These are phyloP conservation scores for Fusarium chaquense DNA, from an alignment of 2,329 filamentous ascomycete species.

Conservation along the genomic window DNA sequence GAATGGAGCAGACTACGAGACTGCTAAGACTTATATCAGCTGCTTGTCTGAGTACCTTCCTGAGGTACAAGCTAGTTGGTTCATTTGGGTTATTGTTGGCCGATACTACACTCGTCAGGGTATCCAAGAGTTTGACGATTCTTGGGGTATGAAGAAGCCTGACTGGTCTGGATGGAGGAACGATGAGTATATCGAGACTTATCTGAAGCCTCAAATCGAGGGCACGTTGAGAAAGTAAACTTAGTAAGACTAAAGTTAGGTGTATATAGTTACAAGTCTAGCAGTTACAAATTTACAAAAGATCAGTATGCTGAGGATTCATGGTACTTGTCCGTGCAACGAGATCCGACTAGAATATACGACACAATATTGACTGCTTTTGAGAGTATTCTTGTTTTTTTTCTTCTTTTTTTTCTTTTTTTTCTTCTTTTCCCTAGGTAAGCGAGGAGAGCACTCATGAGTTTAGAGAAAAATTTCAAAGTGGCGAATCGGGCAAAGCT, in stretches of 20 bases:
- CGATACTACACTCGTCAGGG: constrained; percentile 69
- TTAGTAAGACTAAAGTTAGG: fast-evolving
- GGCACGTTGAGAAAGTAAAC: constrained; percentile 6
- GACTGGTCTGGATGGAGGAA: constrained; percentile 66
- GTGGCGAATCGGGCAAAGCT: neutral
- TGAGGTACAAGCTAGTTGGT: constrained; percentile 64
- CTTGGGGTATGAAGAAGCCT: constrained; percentile 66
- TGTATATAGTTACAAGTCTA: neutral
- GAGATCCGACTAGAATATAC: no score
- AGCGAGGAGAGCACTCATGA: no score
- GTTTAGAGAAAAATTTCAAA: no score
- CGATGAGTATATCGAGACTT: constrained; percentile 55
- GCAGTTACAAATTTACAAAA: no score
- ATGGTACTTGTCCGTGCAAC: no score
- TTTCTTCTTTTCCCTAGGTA: no score
- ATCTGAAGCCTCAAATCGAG: constrained; percentile 21
- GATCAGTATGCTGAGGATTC: no score
- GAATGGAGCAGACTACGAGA: constrained; percentile 58
- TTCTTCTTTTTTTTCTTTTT: no score
- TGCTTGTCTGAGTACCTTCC: constrained; percentile 64
- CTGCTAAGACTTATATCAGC: constrained; percentile 59
- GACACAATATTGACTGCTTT: no score
- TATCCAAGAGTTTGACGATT: constrained; percentile 66
- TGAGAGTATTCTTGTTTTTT: no score
- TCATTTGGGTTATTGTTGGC: constrained; percentile 68